Evolutionary conservation across 495 filamentous ascomycete species (phyloP).

Genomic region (Hypoxylon cercidicola): DNA sequence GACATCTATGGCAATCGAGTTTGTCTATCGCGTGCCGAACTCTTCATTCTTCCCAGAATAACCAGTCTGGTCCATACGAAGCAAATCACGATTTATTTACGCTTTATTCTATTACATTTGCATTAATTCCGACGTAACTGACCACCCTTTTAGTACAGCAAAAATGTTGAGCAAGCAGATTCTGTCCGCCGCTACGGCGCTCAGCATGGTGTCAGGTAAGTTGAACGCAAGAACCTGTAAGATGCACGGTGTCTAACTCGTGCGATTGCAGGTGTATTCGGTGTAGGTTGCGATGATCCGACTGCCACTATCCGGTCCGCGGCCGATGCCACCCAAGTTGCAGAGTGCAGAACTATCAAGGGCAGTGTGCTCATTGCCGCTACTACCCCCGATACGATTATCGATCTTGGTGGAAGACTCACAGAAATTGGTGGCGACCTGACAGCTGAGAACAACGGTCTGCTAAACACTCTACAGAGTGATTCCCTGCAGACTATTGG

Average conservation of each 20-base stretch:
- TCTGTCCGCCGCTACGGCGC: constrained; percentile 77
- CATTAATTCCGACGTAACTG: constrained; percentile 4
- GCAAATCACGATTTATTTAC: constrained; percentile 7
- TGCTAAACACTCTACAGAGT: constrained; percentile 66
- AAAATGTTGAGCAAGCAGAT: constrained; percentile 81
- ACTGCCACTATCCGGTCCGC: constrained; percentile 71
- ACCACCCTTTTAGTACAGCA: constrained; percentile 47
- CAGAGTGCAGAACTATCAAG: constrained; percentile 72
- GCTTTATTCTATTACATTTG: constrained; percentile 1
- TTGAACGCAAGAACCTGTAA: constrained; percentile 16
- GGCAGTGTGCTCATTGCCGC: constrained; percentile 75
- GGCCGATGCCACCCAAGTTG: constrained; percentile 75
- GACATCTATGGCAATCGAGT: neutral
- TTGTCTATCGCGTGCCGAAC: neutral
- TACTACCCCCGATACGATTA: constrained; percentile 54
- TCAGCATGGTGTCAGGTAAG: constrained; percentile 70
- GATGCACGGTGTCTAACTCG: neutral
- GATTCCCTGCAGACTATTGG: constrained; percentile 59
- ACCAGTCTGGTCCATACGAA: neutral
- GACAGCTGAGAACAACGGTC: constrained; percentile 64
- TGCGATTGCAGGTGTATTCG: constrained; percentile 33
- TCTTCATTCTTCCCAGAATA: neutral
- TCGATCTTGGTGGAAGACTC: constrained; percentile 65
- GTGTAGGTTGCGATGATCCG: constrained; percentile 54
- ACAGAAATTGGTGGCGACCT: constrained; percentile 75